These are phyloP conservation scores for Trametes polyzona DNA, from an alignment of 1,284 basidiomycete species.

Conservation along the genomic window DNA sequence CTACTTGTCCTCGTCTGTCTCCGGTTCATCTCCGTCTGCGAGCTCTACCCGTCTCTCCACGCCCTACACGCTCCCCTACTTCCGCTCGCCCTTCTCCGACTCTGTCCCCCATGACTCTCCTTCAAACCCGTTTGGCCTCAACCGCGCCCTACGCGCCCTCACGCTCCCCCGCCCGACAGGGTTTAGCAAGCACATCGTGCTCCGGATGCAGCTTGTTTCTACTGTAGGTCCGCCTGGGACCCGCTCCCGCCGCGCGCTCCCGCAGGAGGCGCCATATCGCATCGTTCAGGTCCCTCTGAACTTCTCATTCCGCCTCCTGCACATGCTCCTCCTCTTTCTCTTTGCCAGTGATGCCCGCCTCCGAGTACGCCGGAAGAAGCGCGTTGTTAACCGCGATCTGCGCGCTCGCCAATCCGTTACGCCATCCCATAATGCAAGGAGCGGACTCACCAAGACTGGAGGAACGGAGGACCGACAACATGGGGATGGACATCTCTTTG, in stretches of 20 bases:
- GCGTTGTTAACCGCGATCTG: slow-evolving; percentile 10
- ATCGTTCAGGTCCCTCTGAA: slow-evolving; percentile 70
- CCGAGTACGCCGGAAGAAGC: slow-evolving; percentile 11
- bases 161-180: slow-evolving; percentile 49
- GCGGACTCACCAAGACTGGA: background rate
- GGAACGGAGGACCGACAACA: background rate
- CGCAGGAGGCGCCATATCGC: slow-evolving; percentile 53
- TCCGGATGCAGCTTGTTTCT: slow-evolving; percentile 67
- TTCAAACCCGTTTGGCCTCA: slow-evolving; percentile 44
- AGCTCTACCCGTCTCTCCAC: slow-evolving; percentile 16
- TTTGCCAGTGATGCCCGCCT: slow-evolving; percentile 48
- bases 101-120: slow-evolving; percentile 44
- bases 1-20: slow-evolving; percentile 11
- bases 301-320: slow-evolving; percentile 70
- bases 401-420: background rate
- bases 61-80: slow-evolving; percentile 30
- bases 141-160: slow-evolving; percentile 37
- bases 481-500: slow-evolving; percentile 56
- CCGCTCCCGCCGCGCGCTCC: slow-evolving; percentile 23
- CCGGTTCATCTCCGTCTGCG: slow-evolving; percentile 19
- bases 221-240: slow-evolving; percentile 17
- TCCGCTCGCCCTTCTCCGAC: slow-evolving; percentile 25
- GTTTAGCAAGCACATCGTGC: slow-evolving; percentile 58
- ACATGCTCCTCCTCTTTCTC: slow-evolving; percentile 62
- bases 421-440: background rate